A percentile compares a stretch with the other conserved stretches of the same genome.
These are phyloP conservation scores for Hypoxylon sp. DNA, from an alignment of 2,329 filamentous ascomycete species.

Conservation along the genomic window DNA sequence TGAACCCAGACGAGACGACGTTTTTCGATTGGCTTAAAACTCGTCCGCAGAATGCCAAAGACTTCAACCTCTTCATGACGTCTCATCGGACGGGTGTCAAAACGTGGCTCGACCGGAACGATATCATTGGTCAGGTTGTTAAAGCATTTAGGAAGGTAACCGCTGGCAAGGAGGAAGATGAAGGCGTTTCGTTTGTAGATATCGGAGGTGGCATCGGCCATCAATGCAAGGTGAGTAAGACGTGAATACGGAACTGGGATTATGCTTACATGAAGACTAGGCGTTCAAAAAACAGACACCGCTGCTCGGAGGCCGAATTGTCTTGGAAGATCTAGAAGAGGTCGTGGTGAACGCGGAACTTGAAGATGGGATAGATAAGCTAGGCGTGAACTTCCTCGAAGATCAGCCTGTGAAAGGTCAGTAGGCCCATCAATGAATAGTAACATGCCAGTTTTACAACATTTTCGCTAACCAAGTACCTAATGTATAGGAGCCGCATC, in stretches of 20 bases:
- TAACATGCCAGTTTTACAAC: background rate
- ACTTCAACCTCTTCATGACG: conserved; percentile 31
- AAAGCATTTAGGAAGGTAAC: conserved; percentile 25
- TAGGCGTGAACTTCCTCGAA: conserved; percentile 23
- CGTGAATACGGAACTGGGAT: background rate
- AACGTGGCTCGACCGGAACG: conserved; percentile 20
- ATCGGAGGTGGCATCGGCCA: conserved; percentile 32
- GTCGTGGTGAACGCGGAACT: conserved; percentile 29
- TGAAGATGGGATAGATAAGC: conserved; percentile 27
- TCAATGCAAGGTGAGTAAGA: conserved; percentile 27
- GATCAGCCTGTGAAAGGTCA: conserved; percentile 30
- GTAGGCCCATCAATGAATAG: background rate
- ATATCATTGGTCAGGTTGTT: conserved; percentile 18
- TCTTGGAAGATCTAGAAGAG: conserved; percentile 30
- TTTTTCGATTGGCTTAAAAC: conserved; percentile 32
- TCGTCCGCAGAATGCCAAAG: conserved; percentile 25
- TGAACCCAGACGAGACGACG: conserved; percentile 16
- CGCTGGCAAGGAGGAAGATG: conserved; percentile 10
- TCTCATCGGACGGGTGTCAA: conserved; percentile 19
- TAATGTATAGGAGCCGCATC: conserved; percentile 27
- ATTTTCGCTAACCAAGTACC: background rate
- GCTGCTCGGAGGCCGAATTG: conserved; percentile 12
- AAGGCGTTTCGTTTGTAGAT: conserved; percentile 27
- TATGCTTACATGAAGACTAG: conserved; percentile 11
- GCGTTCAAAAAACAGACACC: conserved; percentile 26